Percentiles rank a stretch among this genome's conserved stretches.
These are phyloP conservation scores for Gossypium gossypioides DNA, from an alignment of 441 rosid species.

Conservation along the genomic window DNA sequence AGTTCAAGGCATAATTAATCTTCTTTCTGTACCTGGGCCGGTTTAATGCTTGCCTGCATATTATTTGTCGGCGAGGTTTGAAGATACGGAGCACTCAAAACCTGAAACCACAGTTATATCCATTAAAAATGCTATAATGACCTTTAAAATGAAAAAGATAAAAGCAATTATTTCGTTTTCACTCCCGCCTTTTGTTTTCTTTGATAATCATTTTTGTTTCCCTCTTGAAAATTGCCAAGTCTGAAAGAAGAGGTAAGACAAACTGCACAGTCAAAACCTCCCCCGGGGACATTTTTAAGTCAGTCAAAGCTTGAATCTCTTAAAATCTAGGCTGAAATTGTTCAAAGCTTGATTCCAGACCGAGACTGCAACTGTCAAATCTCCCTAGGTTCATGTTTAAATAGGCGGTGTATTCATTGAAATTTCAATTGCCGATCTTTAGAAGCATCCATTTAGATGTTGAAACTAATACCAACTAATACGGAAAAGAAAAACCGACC, in stretches of 20 bases:
- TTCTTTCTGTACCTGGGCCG: neutral
- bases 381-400: neutral
- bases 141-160: neutral
- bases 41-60: conserved; percentile 39
- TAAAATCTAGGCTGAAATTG: neutral
- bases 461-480: neutral
- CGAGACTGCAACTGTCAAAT: neutral
- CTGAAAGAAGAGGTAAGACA: neutral
- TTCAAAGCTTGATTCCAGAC: neutral
- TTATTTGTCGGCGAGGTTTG: conserved; percentile 38
- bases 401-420: neutral
- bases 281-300: neutral
- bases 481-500: conserved; percentile 33
- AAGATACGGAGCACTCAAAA: conserved; percentile 87
- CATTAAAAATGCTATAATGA: neutral
- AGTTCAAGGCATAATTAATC: neutral
- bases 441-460: neutral
- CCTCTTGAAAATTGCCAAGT: neutral
- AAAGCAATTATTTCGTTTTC: neutral
- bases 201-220: neutral
- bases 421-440: neutral
- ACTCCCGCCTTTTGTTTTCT: neutral
- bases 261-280: neutral
- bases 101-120: conserved; percentile 36
- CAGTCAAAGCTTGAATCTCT: neutral